Evolutionary conservation across 2,329 filamentous ascomycete species (phyloP), one percentile per base, ranked within the genome.

Genomic region (Colletotrichum coccodes): DNA sequence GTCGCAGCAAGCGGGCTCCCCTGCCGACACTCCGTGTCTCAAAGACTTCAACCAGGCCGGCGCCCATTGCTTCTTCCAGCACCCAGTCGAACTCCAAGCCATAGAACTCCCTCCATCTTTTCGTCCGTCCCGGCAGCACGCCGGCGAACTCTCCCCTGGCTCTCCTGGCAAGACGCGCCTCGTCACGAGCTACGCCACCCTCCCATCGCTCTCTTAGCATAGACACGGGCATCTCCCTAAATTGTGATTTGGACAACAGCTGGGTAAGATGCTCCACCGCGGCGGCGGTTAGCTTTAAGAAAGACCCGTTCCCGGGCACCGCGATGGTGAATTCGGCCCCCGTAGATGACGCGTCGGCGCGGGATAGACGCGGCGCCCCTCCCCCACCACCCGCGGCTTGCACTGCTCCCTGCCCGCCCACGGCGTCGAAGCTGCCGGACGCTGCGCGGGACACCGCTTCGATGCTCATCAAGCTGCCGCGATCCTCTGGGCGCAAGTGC

Each of bases 21-120:
- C 87, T 84, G 1, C 92, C 92, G n/a, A 94, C 91, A 73, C 89
- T 92, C 16, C 90, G 85, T 14, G 92, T 94, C 75, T 93, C 88
- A 77, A 95, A 95, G 16, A 93, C 80, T 78, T 95, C 92, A 4
- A 94, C 86, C 18, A 91, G 75, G 1, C 92, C 92, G 32, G 89
- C 84, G 0, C 92, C 92, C 28, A 93, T 84, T 49, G 91, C 92
- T 77, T 94, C 91, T 46, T 87, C 89, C 47, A 94, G 76, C 18
- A 92, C 84, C 90, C 91, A 94, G 67, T 91, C 86, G 78, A 94
- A 94, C 49, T 86, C 80, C 69, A 94, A 78, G 0, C 92, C 92
- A 74, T 88, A 87, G 71, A 93, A 92, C 34, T 88, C 85, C 75
- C 86, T 90, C 92, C 92, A 94, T 75, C 89, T 91, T 75, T 85